Conservation (phyloP, 768 basidiomycete species). For the Lyophyllum decastes region DNA sequence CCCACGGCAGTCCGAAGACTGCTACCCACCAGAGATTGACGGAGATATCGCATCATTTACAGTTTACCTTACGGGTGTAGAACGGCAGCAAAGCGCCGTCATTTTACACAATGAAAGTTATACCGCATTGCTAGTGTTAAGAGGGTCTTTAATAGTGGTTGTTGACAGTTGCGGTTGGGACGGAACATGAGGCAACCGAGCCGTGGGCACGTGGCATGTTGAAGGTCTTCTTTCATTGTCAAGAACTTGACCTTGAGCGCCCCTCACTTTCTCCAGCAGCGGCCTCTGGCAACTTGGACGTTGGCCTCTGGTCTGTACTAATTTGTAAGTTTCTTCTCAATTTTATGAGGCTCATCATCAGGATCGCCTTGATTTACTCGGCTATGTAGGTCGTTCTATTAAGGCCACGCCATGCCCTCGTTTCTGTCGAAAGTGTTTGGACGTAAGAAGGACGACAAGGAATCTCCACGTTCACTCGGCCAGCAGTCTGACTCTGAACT, state of each 20-base stretch:
- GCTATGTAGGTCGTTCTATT: constrained; percentile 15
- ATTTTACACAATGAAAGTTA: neutral
- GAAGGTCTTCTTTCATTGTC: constrained; percentile 5
- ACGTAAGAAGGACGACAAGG: constrained; percentile 67
- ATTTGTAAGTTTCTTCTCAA: constrained; percentile 10
- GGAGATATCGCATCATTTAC: no score
- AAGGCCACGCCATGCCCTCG: constrained; percentile 54
- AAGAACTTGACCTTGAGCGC: constrained; percentile 8
- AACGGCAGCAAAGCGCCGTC: no score
- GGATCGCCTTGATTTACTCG: constrained; percentile 1
- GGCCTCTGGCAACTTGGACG: constrained; percentile 11
- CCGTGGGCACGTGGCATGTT: constrained; percentile 16
- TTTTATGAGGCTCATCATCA: neutral
- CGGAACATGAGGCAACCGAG: neutral
- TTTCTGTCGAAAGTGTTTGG: constrained; percentile 80
- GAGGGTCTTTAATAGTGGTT: neutral
- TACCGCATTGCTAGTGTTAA: neutral
- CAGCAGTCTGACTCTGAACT: constrained; percentile 45
- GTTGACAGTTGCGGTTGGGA: neutral
- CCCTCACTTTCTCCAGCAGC: constrained; percentile 4
- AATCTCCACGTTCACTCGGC: constrained; percentile 30
- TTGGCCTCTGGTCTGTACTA: constrained; percentile 11
- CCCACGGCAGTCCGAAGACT: no score
- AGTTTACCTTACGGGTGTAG: no score
- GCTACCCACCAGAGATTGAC: no score